Base-by-base conservation (phyloP, 2,329 filamentous ascomycete genomes). In the Pestalotiopsis sp. region DNA sequence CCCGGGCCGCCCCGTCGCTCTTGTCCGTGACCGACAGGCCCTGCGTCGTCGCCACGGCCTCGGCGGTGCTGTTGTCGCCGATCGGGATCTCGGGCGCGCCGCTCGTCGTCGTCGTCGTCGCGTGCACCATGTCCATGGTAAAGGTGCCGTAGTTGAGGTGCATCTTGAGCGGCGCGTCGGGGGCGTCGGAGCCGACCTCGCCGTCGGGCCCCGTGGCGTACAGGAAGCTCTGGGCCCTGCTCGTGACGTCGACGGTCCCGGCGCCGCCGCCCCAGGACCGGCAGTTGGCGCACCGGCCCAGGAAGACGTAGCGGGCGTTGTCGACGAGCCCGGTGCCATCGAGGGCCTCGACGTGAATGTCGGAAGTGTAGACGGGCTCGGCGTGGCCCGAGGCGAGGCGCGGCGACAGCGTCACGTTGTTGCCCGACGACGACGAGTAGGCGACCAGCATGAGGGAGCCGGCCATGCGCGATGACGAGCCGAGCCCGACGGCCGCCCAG, bases 401-500 rank as follows among this genome's bases (percentile, higher is more conserved):
- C 1, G 87, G 86, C 31, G 86, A 89, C 68, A 90, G 81, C 31
- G 86, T 90, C 68, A 89, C 82, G 71, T 86, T 86, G 66, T 82
- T 77, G 66, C 80, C 82, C 5, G 79, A 79, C 4, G 77, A 75
- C 68, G 83, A 84, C 60, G 81, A 78, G 78, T 90, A 90, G n/a
- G 85, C 78, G 73, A 90, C 82, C 59, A 89, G 82, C 68, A 87
- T 85, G 27, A 90, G 80, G 7, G 86, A 80, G 64, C 85, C 82
- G 3, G 80, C 77, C 84, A 88, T 88, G 31, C 31, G 31, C 72
- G 83, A 82, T 61, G 82, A 72, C 68, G 80, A 82, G 60, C 88
- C 88, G 49, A 89, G 81, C 45, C 88, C 88, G 57, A 90, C 76
- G 68, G 84, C 86, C 57, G 83, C 83, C 87, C 87, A 90, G 45